Evolutionary conservation across 805 yeast genomes (phyloP).

Genomic region (Tetrapisispora pingtungensis): DNA sequence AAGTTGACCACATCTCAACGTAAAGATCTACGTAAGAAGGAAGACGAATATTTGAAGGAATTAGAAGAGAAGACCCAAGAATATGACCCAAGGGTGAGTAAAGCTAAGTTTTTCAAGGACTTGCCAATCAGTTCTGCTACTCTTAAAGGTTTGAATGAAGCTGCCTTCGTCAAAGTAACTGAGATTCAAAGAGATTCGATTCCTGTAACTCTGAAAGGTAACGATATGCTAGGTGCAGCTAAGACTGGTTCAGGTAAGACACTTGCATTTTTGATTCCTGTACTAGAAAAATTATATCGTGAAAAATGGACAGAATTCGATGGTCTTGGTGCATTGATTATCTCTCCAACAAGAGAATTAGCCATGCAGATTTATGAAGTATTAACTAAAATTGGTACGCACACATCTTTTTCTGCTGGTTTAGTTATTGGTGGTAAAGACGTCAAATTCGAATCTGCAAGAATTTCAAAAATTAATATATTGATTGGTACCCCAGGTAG

Average conservation of each 20-base stretch:
- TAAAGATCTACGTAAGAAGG: conserved; percentile 31
- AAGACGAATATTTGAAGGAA: conserved; percentile 29
- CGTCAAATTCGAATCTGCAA: conserved; percentile 66
- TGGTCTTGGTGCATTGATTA: conserved; percentile 79
- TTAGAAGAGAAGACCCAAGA: conserved; percentile 45
- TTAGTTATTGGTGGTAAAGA: conserved; percentile 91
- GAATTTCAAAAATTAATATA: conserved; percentile 70
- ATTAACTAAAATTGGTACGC: conserved; percentile 66
- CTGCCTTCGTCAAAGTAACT: conserved; percentile 73
- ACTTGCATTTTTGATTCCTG: conserved; percentile 73
- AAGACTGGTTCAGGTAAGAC: conserved; percentile 83
- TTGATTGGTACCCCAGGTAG: conserved; percentile 90
- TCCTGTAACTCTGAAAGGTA: conserved; percentile 62
- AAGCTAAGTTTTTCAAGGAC: conserved; percentile 51
- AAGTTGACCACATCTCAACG: conserved; percentile 30
- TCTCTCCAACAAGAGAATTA: conserved; percentile 87
- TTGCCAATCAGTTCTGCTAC: conserved; percentile 66
- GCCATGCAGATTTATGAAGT: conserved; percentile 90
- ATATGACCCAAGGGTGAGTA: conserved; percentile 36
- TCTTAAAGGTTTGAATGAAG: conserved; percentile 58
- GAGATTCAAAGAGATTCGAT: conserved; percentile 79
- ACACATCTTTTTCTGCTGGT: conserved; percentile 74
- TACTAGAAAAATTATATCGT: conserved; percentile 57
- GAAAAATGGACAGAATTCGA: conserved; percentile 73
- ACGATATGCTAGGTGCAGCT: conserved; percentile 81